phyloP scores from a whole-genome alignment of 441 rosid species.

The Metrosideros polymorpha region DNA sequence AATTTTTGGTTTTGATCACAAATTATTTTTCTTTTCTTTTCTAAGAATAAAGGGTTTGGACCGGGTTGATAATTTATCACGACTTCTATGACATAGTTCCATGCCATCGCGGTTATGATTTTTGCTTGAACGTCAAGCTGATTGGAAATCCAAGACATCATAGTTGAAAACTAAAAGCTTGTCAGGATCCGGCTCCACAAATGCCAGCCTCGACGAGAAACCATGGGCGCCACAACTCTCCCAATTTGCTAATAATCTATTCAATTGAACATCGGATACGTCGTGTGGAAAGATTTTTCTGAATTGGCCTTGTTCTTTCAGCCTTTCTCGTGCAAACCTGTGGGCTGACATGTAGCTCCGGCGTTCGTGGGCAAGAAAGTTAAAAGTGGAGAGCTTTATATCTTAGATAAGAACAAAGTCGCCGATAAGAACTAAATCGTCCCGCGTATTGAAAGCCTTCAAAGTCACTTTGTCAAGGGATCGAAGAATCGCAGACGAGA shows the following conservation, averaged over 20 bases:
- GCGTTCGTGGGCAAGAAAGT: background rate
- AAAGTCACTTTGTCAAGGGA: background rate
- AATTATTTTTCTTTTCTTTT: background rate
- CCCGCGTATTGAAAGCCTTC: background rate
- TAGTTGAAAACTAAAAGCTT: background rate
- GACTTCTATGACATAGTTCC: too few species aligned
- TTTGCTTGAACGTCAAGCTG: background rate
- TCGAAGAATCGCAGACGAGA: background rate
- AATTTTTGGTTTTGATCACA: background rate
- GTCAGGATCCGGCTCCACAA: background rate
- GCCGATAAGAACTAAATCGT: background rate
- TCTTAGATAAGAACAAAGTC: constrained; percentile 22
- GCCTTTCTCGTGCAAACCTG: background rate
- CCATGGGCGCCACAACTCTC: background rate
- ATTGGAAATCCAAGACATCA: background rate
- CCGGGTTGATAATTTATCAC: too few species aligned
- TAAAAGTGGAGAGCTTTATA: background rate
- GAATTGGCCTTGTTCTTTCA: background rate
- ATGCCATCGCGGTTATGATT: too few species aligned
- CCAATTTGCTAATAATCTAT: background rate
- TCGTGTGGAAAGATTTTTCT: background rate
- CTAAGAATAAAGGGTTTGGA: background rate
- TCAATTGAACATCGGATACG: background rate
- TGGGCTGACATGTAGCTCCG: background rate
- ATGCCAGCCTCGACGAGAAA: background rate